A percentile compares a stretch with the other conserved stretches of the same genome.
phyloP scores from a whole-genome alignment of 1,139 yeast genomes.

The Candida neerlandica region DNA sequence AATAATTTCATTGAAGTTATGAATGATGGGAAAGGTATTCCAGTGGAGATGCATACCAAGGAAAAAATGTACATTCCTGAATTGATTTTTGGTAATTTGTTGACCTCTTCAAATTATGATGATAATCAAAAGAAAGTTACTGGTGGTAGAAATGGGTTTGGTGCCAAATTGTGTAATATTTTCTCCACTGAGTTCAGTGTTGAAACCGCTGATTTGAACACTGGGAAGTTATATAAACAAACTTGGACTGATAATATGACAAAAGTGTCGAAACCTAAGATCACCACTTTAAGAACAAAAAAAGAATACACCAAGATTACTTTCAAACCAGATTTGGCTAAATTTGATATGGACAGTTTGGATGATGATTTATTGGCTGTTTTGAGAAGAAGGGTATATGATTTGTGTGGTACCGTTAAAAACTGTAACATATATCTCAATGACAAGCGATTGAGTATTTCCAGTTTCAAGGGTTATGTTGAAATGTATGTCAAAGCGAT shows the following conservation, averaged over 20 bases:
- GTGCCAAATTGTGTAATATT: slow-evolving; percentile 91
- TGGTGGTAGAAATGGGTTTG: slow-evolving; percentile 98
- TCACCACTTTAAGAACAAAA: slow-evolving; percentile 59
- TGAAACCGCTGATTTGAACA: slow-evolving; percentile 82
- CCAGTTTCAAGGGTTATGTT: slow-evolving; percentile 82
- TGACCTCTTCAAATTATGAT: slow-evolving; percentile 95
- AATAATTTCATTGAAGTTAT: slow-evolving; percentile 74
- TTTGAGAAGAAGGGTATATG: slow-evolving; percentile 90
- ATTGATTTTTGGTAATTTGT: slow-evolving; percentile 90
- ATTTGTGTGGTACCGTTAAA: slow-evolving; percentile 91
- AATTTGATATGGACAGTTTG: slow-evolving; percentile 80
- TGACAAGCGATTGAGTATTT: slow-evolving; percentile 68
- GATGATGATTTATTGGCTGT: slow-evolving; percentile 86
- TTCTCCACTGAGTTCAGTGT: slow-evolving; percentile 85
- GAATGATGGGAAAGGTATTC: slow-evolving; percentile 96
- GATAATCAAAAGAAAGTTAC: slow-evolving; percentile 94
- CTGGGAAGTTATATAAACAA: slow-evolving; percentile 70
- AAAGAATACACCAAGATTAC: slow-evolving; percentile 85
- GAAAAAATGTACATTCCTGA: slow-evolving; percentile 95
- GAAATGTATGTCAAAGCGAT: slow-evolving; percentile 85
- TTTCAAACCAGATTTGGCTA: slow-evolving; percentile 83
- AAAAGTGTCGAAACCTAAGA: slow-evolving; percentile 72
- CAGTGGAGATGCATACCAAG: slow-evolving; percentile 88
- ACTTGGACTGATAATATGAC: slow-evolving; percentile 90
- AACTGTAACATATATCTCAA: slow-evolving; percentile 81